A percentile compares a stretch with the other conserved stretches of the same genome.
Evolutionary conservation across 805 yeast species (phyloP).

Genomic region (Blastobotrys chiropterorum): DNA sequence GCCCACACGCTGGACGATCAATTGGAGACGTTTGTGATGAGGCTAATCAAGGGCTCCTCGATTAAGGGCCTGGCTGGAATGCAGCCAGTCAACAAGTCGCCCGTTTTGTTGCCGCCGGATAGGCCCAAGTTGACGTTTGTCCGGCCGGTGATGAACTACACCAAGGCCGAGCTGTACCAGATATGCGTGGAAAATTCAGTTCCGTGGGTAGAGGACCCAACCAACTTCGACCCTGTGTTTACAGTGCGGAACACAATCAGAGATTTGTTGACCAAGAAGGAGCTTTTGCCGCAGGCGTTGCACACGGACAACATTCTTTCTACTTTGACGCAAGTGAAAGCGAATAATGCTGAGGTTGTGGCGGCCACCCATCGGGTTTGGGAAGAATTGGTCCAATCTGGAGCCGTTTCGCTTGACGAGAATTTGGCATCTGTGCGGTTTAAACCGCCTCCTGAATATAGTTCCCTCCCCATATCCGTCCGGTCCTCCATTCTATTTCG

Average conservation of each 20-base stretch:
- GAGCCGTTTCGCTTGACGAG: background rate
- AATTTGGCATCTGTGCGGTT: background rate
- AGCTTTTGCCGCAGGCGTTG: constrained; percentile 18
- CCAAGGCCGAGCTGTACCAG: constrained; percentile 40
- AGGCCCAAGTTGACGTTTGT: constrained; percentile 25
- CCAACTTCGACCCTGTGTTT: constrained; percentile 48
- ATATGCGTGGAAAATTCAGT: constrained; percentile 40
- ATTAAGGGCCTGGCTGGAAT: constrained; percentile 60
- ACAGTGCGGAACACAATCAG: constrained; percentile 58
- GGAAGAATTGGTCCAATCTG: background rate
- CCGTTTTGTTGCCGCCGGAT: constrained; percentile 6
- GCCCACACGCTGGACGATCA: constrained; percentile 75
- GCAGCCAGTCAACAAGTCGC: constrained; percentile 25
- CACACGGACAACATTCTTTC: constrained; percentile 4
- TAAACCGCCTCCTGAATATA: background rate
- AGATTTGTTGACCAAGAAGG: constrained; percentile 16
- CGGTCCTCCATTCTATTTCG: background rate
- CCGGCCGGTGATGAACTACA: constrained; percentile 48
- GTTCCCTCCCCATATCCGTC: background rate
- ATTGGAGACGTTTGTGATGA: constrained; percentile 57
- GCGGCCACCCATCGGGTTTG: background rate
- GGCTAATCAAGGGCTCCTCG: constrained; percentile 43
- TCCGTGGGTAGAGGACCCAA: constrained; percentile 64
- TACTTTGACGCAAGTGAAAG: background rate
- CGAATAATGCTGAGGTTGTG: background rate